Evolutionary conservation across 2,329 filamentous ascomycete species (phyloP).

Genomic region (Setomelanomma holmii): DNA sequence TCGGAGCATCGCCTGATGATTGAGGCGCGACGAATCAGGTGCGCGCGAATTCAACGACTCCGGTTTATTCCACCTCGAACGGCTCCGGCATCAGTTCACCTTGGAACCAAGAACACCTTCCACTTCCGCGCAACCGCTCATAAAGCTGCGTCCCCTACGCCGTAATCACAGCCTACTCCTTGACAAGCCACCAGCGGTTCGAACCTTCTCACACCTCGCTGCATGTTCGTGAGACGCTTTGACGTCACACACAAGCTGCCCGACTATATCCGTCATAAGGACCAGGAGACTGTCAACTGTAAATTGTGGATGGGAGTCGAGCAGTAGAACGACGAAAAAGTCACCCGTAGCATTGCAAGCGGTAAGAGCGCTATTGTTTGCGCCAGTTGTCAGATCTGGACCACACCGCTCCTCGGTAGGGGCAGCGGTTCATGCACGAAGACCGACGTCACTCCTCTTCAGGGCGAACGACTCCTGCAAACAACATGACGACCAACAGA

Average conservation of each 20-base stretch:
- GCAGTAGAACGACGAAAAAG: neutral
- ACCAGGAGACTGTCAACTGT: neutral
- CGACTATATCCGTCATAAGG: neutral
- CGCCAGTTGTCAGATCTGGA: neutral
- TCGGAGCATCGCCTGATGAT: neutral
- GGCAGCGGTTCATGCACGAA: slow-evolving; percentile 34
- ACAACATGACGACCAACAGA: slow-evolving; percentile 68
- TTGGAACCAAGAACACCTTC: neutral
- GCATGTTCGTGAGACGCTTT: neutral
- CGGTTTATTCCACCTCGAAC: slow-evolving; percentile 5
- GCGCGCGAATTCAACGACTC: slow-evolving; percentile 7
- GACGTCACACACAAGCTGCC: slow-evolving; percentile 1
- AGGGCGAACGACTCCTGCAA: slow-evolving; percentile 20
- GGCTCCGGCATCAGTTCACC: neutral
- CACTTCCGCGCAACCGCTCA: slow-evolving; percentile 8
- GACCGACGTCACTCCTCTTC: slow-evolving; percentile 29
- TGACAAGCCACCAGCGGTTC: neutral
- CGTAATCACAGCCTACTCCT: neutral
- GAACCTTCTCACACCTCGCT: neutral
- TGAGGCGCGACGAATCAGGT: slow-evolving; percentile 4
- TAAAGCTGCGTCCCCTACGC: slow-evolving; percentile 1
- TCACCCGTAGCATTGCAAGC: neutral
- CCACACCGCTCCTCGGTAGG: slow-evolving; percentile 3
- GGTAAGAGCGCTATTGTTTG: neutral
- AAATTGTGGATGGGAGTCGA: neutral